Evolutionary conservation across 2,329 filamentous ascomycete genomes (phyloP).

Genomic region (Apiospora aurea): DNA sequence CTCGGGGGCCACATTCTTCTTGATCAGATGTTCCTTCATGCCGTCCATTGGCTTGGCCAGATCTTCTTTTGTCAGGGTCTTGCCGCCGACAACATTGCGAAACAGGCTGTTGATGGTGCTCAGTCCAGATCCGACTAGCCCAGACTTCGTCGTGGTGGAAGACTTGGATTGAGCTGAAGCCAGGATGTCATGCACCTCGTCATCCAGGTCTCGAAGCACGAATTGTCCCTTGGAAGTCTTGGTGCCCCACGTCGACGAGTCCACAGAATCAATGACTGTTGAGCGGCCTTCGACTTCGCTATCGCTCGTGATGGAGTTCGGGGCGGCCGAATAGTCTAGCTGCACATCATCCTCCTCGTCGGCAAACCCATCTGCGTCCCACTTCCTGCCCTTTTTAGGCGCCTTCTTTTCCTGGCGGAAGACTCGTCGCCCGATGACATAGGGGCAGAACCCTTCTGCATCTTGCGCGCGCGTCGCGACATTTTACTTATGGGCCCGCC

Average conservation of each 20-base stretch:
- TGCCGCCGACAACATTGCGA: constrained; percentile 93
- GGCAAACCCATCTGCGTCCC: constrained; percentile 88
- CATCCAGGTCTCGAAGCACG: constrained; percentile 88
- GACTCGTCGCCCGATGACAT: constrained; percentile 87
- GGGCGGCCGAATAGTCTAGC: constrained; percentile 84
- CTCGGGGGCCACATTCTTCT: constrained; percentile 96
- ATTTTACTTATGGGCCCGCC: constrained; percentile 76
- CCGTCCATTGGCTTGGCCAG: constrained; percentile 91
- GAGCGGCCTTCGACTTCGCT: constrained; percentile 60
- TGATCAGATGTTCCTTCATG: constrained; percentile 93
- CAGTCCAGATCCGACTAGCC: constrained; percentile 80
- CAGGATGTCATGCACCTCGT: constrained; percentile 91
- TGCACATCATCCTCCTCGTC: constrained; percentile 82
- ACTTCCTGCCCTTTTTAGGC: constrained; percentile 86
- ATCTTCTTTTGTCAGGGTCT: constrained; percentile 87
- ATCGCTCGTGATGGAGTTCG: constrained; percentile 57
- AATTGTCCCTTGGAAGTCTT: constrained; percentile 90
- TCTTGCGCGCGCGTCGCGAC: constrained; percentile 79
- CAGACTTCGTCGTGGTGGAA: constrained; percentile 58
- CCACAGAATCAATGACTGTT: constrained; percentile 74
- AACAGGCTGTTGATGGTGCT: constrained; percentile 88
- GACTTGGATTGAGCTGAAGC: constrained; percentile 75
- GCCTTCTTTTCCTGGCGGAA: constrained; percentile 67
- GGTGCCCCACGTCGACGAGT: constrained; percentile 83
- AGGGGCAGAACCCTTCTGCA: constrained; percentile 63